Evolutionary conservation across 495 filamentous ascomycete species (phyloP), one percentile per base, ranked within the genome.

Genomic region (Trichocladium antarcticum): DNA sequence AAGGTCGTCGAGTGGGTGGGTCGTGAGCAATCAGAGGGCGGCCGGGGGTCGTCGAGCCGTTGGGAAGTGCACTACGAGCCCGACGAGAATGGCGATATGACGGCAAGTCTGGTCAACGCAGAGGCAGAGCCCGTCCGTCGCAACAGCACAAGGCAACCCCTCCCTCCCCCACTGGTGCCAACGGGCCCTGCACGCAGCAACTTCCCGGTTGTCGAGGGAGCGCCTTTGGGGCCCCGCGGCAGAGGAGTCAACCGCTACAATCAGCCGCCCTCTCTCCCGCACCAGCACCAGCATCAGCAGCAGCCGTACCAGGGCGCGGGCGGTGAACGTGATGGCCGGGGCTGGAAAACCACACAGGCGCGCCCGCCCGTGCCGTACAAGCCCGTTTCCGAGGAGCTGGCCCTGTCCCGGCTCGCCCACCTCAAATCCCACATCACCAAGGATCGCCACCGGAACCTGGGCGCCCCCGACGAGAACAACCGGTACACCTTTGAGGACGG

Each of bases 401-500:
- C 74, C 1, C 71, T 79, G 37, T 72, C 73, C 40, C 79, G 89
- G n/a, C 68, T 89, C 16, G 79, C 81, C 40, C 73, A 73, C 37
- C 76, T 95, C 41, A 50, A 75, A 69, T 50, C 65, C 60, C 54
- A 68, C 60, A 74, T 68, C 70, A 78, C 67, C 58, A 74, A 56
- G 37, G 69, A 58, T 60, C 65, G 53, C 51, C 60, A 51, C 55
- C 71, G 62, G 9, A 61, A 70, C 32, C 68, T 78, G 22, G 79
- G 78, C 32, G 78, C 79, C 36, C 78, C 86, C 20, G 80, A 80
- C 62, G 61, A 64, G 37, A 64, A 62, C 49, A 77, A 83, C 42
- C 73, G 85, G 27, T 90, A 84, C 61, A 83, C 80, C 0, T 95
- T 94, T 57, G 85, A 93, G 67, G 72, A 84, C 47, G 76, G 72